Evolutionary conservation across 129 eudicot genomes (phyloP).

Genomic region (Logfia minima): DNA sequence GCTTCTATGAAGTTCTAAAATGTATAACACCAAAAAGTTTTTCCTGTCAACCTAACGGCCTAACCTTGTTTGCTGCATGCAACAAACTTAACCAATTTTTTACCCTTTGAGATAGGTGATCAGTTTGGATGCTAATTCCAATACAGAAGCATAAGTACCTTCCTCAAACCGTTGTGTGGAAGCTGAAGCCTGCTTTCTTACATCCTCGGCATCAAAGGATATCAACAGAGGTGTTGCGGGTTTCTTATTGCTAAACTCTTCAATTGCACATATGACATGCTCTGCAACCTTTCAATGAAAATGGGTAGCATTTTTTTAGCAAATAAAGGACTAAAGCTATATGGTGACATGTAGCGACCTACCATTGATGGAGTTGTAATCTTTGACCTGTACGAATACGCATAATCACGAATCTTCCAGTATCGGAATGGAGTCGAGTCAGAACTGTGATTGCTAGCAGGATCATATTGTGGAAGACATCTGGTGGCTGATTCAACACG

Average conservation of each 20-base stretch:
- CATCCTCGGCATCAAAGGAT: constrained; percentile 70
- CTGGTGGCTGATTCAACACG: constrained; percentile 70
- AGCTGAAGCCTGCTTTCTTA: constrained; percentile 96
- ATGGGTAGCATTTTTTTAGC: background rate
- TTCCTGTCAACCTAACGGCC: too few species aligned
- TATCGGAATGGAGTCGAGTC: constrained; percentile 62
- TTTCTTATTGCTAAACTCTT: constrained; percentile 64
- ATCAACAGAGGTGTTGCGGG: constrained; percentile 77
- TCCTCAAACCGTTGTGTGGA: constrained; percentile 86
- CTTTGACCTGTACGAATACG: constrained; percentile 67
- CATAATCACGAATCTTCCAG: constrained; percentile 97
- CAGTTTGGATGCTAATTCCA: background rate
- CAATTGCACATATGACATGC: constrained; percentile 64
- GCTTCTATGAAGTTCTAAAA: background rate
- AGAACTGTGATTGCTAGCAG: constrained; percentile 49
- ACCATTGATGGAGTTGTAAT: constrained; percentile 79
- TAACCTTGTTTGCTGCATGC: too few species aligned
- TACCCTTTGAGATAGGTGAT: background rate
- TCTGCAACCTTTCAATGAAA: constrained; percentile 60
- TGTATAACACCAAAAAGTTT: too few species aligned
- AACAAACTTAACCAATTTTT: too few species aligned
- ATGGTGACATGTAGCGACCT: constrained; percentile 26
- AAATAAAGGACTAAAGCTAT: constrained; percentile 3
- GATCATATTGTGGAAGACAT: constrained; percentile 75
- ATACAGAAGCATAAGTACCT: constrained; percentile 46